A percentile compares a stretch with the other conserved stretches of the same genome.
Evolutionary conservation across 495 filamentous ascomycete genomes (phyloP).

Genomic region (Letharia lupina): DNA sequence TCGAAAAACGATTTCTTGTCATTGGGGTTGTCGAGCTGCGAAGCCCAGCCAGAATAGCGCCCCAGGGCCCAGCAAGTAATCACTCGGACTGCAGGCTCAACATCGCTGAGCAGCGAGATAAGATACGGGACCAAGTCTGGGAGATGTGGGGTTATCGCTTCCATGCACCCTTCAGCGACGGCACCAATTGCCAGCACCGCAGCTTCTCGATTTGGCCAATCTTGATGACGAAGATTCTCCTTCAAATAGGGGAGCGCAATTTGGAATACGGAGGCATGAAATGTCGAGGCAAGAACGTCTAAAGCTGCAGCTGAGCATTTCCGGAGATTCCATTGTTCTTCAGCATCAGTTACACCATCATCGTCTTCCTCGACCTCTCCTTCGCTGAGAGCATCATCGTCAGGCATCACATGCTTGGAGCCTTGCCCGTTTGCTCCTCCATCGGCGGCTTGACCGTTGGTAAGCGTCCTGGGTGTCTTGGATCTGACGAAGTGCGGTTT

Average conservation of each 20-base stretch:
- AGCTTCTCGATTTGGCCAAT: conserved; percentile 91
- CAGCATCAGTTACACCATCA: conserved; percentile 65
- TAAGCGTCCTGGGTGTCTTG: conserved; percentile 43
- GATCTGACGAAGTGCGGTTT: conserved; percentile 88
- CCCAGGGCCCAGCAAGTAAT: conserved; percentile 98
- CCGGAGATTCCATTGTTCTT: conserved; percentile 90
- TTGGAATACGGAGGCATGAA: conserved; percentile 79
- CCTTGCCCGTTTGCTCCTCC: conserved; percentile 38
- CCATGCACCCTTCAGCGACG: conserved; percentile 90
- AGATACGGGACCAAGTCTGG: conserved; percentile 87
- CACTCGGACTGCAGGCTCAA: conserved; percentile 85
- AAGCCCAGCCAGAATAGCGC: conserved; percentile 89
- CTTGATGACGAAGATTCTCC: conserved; percentile 75
- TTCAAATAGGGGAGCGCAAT: conserved; percentile 87
- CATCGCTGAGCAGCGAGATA: conserved; percentile 74
- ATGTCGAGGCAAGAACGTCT: conserved; percentile 87
- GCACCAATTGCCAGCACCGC: conserved; percentile 92
- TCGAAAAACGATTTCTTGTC: conserved; percentile 75
- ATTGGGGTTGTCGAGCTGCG: conserved; percentile 55
- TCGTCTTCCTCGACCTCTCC: conserved; percentile 83
- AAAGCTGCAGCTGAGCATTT: conserved; percentile 97
- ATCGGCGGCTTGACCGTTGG: conserved; percentile 45
- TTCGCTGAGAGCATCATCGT: conserved; percentile 72
- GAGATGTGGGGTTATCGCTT: conserved; percentile 80
- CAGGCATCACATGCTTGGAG: conserved; percentile 18